A percentile compares a stretch with the other conserved stretches of the same genome.
These are phyloP conservation scores for Sistotremastrum suecicum DNA, from an alignment of 768 basidiomycete species.

Conservation along the genomic window DNA sequence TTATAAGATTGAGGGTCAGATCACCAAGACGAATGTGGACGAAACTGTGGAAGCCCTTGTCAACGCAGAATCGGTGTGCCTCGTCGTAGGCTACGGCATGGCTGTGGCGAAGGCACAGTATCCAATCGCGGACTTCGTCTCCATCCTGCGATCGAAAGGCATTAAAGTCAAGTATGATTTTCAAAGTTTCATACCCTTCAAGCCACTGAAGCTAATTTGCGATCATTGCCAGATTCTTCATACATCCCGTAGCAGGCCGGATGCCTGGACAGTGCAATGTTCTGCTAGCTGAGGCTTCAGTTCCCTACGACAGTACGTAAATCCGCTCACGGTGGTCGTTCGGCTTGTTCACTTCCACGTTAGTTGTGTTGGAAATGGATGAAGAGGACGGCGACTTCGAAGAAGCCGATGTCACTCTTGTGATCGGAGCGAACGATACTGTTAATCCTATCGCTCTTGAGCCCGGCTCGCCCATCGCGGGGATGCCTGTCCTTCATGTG, in stretches of 20 bases:
- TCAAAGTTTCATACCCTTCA: not conserved
- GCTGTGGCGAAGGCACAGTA: slow-evolving; percentile 87
- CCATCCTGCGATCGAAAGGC: slow-evolving; percentile 55
- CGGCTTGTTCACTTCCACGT: not conserved
- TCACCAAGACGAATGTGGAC: slow-evolving; percentile 66
- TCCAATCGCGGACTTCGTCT: slow-evolving; percentile 55
- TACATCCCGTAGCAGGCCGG: slow-evolving; percentile 83
- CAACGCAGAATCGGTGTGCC: slow-evolving; percentile 59
- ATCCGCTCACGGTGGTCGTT: not conserved
- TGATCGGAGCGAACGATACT: slow-evolving; percentile 87
- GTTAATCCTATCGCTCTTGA: slow-evolving; percentile 86
- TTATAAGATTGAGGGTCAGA: slow-evolving; percentile 70
- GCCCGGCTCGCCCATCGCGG: slow-evolving; percentile 75
- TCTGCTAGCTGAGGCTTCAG: slow-evolving; percentile 79
- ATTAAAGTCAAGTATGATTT: slow-evolving; percentile 41
- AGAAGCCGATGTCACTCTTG: slow-evolving; percentile 80
- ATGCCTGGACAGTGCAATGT: slow-evolving; percentile 94
- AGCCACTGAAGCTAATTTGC: not conserved
- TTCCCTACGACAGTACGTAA: slow-evolving; percentile 72
- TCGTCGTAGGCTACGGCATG: slow-evolving; percentile 78
- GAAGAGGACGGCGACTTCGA: slow-evolving; percentile 88
- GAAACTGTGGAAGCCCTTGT: slow-evolving; percentile 67
- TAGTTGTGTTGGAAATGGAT: slow-evolving; percentile 87
- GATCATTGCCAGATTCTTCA: slow-evolving; percentile 44
- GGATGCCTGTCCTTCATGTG: slow-evolving; percentile 84